Evolutionary conservation across 305 asterid species (phyloP).

Genomic region (Fraxinus velutina): DNA sequence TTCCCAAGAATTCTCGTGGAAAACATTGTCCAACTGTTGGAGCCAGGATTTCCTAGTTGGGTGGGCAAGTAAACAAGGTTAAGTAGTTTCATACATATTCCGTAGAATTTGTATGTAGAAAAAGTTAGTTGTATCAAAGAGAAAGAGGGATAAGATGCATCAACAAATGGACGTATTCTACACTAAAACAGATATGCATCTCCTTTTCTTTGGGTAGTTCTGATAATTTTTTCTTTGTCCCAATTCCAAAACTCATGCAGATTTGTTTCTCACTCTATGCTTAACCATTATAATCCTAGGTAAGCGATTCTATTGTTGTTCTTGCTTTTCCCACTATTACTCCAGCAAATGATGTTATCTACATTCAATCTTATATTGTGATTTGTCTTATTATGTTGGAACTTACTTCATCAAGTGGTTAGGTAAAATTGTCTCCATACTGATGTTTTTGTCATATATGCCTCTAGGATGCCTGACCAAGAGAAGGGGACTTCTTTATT

Average conservation of each 20-base stretch:
- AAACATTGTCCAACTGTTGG: not conserved
- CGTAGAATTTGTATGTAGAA: not conserved
- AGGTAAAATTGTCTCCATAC: not conserved
- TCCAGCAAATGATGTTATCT: not conserved
- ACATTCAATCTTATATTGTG: not conserved
- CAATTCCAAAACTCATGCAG: not conserved
- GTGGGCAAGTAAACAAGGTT: not conserved
- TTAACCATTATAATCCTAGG: not conserved
- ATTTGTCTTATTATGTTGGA: not conserved
- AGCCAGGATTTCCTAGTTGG: constrained; percentile 4
- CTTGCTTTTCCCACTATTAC: not conserved
- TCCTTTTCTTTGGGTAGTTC: not conserved
- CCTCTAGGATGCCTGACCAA: not conserved
- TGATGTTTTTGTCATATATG: not conserved
- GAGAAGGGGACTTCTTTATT: not conserved
- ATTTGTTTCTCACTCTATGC: not conserved
- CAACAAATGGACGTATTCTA: not conserved
- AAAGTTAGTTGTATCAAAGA: not conserved
- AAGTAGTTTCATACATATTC: not conserved
- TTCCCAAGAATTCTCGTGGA: not conserved
- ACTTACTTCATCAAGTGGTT: not conserved
- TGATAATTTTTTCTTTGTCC: not conserved
- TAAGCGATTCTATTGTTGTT: not conserved
- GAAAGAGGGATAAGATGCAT: constrained; percentile 2
- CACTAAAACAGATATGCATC: not conserved